These are phyloP conservation scores for Anacardium occidentale DNA, from an alignment of 345 rosid species.

Conservation along the genomic window DNA sequence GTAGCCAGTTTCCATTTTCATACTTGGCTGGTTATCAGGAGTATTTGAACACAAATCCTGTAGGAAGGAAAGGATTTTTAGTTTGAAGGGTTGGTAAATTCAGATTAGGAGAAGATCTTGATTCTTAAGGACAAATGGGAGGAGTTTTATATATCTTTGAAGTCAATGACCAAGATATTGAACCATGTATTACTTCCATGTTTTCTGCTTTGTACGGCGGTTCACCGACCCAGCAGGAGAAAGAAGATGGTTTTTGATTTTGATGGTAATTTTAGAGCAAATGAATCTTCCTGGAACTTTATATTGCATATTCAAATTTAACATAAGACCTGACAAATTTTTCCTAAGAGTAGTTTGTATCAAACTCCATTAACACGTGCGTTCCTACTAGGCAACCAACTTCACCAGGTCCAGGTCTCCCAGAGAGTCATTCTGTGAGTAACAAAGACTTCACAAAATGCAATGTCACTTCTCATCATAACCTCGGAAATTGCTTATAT, in stretches of 20 bases:
- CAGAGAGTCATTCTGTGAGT: neutral
- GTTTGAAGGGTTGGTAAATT: too few species aligned
- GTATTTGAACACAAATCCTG: too few species aligned
- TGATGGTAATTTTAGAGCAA: neutral
- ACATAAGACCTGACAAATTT: neutral
- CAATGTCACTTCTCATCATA: neutral
- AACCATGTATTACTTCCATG: neutral
- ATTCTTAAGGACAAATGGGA: neutral
- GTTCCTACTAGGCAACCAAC: neutral
- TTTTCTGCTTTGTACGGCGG: conserved; percentile 1
- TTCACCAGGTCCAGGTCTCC: neutral
- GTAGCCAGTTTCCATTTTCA: neutral
- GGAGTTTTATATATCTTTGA: neutral
- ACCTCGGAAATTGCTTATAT: neutral
- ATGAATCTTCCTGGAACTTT: neutral
- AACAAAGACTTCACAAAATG: neutral
- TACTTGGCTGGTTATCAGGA: neutral
- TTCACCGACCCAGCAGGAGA: neutral
- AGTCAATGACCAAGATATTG: neutral
- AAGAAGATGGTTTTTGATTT: neutral
- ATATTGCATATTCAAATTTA: neutral
- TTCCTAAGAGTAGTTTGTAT: neutral
- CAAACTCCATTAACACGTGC: neutral
- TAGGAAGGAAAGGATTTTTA: too few species aligned
- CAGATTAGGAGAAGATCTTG: too few species aligned